A percentile compares a stretch with the other conserved stretches of the same genome.
Conservation (phyloP, 1,139 yeast genomes). For the Pichia sp. region DNA sequence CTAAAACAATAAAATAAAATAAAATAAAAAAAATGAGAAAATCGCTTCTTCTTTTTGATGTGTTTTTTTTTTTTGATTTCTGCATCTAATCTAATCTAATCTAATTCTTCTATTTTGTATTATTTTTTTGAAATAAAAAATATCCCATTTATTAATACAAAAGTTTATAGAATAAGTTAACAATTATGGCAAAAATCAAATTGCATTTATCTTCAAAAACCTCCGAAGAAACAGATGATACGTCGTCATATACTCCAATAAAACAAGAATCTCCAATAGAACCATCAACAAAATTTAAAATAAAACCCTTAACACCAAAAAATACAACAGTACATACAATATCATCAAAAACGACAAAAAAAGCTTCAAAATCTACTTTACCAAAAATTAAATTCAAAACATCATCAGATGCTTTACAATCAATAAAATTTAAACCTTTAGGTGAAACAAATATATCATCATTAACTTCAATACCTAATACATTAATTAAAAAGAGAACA, state of each 20-base stretch:
- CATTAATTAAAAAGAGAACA: slow-evolving; percentile 26
- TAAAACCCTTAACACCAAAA: slow-evolving; percentile 1
- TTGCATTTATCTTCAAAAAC: slow-evolving; percentile 16
- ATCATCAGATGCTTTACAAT: not conserved
- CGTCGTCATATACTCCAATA: not conserved
- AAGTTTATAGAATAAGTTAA: too few species aligned
- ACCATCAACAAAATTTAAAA: slow-evolving; percentile 1
- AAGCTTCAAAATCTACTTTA: slow-evolving; percentile 18
- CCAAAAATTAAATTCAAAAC: slow-evolving; percentile 26
- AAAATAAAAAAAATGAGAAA: too few species aligned
- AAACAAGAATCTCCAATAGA: slow-evolving; percentile 4
- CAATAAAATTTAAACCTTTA: not conserved
- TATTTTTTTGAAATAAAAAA: too few species aligned
- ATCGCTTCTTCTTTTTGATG: too few species aligned
- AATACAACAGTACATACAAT: not conserved
- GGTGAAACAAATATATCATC: not conserved
- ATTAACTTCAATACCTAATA: slow-evolving; percentile 3
- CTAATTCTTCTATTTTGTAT: too few species aligned
- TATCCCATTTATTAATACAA: too few species aligned
- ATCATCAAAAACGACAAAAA: slow-evolving; percentile 12
- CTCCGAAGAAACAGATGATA: slow-evolving; percentile 9
- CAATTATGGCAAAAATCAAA: slow-evolving; percentile 17
- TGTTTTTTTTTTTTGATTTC: too few species aligned
- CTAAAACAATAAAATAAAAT: too few species aligned
- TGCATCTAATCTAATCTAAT: too few species aligned